These are phyloP conservation scores for Leccinum subrobustum DNA, from an alignment of 1,284 basidiomycete genomes.

Conservation along the genomic window DNA sequence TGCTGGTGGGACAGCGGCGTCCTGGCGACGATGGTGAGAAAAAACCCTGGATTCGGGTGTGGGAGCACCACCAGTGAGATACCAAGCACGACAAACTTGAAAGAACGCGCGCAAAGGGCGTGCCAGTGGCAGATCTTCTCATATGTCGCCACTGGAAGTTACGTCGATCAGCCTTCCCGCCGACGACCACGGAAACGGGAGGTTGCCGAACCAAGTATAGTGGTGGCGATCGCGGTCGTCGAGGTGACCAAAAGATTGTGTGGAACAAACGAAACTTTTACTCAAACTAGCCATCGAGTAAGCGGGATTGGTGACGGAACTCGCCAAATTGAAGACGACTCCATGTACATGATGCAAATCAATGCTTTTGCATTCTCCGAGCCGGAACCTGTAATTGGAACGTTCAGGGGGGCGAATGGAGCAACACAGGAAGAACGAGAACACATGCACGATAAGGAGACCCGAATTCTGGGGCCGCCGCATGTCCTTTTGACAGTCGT, in stretches of 20 bases:
- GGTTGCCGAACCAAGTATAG: background rate
- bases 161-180: constrained; percentile 12
- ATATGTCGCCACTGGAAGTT: constrained; percentile 16
- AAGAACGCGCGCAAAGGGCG: constrained; percentile 30
- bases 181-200: constrained; percentile 19
- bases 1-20: constrained; percentile 12
- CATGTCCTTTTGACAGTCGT: constrained; percentile 18
- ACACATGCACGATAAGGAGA: constrained; percentile 3
- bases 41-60: constrained; percentile 22
- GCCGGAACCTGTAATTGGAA: constrained; percentile 12
- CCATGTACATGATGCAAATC: background rate
- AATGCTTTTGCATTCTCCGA: constrained; percentile 2
- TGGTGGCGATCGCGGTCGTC: background rate
- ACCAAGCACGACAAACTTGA: constrained; percentile 8
- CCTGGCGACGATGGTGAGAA: constrained; percentile 22
- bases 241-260: constrained; percentile 7
- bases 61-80: constrained; percentile 13
- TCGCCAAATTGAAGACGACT: constrained; percentile 4
- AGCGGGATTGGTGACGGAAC: background rate
- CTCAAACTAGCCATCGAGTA: constrained; percentile 1
- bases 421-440: constrained; percentile 2
- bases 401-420: constrained; percentile 25
- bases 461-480: constrained; percentile 27
- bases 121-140: constrained; percentile 19
- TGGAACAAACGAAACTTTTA: constrained; percentile 12